A percentile compares a stretch with the other conserved stretches of the same genome.
These are phyloP conservation scores for Termitomyces sp. DNA, from an alignment of 768 basidiomycete species.

Conservation along the genomic window DNA sequence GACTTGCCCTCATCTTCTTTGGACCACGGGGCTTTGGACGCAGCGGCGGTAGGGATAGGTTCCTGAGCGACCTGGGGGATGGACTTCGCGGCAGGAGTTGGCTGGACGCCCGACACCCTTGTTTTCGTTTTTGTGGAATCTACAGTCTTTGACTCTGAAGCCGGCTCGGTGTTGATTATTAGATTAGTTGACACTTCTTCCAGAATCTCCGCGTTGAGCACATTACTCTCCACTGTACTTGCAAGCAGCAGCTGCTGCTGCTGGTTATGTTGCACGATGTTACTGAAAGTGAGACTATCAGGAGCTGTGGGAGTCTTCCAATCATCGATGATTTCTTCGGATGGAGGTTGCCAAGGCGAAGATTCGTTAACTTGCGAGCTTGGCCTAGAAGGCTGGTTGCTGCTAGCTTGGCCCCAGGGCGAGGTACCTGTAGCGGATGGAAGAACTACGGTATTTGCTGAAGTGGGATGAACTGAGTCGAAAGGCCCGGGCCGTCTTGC, in stretches of 20 bases:
- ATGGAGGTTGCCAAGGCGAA: constrained; percentile 52
- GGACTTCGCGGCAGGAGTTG: constrained; percentile 11
- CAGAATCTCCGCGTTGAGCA: constrained; percentile 6
- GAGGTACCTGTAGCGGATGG: constrained; percentile 21
- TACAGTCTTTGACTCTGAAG: constrained; percentile 15
- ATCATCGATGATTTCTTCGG: constrained; percentile 40
- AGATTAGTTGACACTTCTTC: constrained; percentile 8
- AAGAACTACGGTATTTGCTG: constrained; percentile 27
- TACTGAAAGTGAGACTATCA: constrained; percentile 51
- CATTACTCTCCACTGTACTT: constrained; percentile 5
- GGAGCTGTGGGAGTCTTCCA: constrained; percentile 40
- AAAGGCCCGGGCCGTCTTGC: constrained; percentile 34
- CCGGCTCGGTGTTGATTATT: constrained; percentile 8
- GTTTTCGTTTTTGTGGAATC: constrained; percentile 14
- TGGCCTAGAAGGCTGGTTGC: constrained; percentile 18
- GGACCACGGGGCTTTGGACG: constrained; percentile 55
- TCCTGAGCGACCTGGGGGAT: constrained; percentile 13
- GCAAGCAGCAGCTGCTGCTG: constrained; percentile 36
- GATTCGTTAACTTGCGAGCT: constrained; percentile 30
- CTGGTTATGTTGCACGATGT: constrained; percentile 55
- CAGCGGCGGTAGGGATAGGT: constrained; percentile 19
- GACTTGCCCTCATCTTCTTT: constrained; percentile 63
- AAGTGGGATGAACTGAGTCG: constrained; percentile 37
- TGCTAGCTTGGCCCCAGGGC: constrained; percentile 30
- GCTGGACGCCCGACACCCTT: constrained; percentile 12